These are phyloP conservation scores for Cyberlindnera japonica DNA, from an alignment of 805 yeast species.

Conservation along the genomic window DNA sequence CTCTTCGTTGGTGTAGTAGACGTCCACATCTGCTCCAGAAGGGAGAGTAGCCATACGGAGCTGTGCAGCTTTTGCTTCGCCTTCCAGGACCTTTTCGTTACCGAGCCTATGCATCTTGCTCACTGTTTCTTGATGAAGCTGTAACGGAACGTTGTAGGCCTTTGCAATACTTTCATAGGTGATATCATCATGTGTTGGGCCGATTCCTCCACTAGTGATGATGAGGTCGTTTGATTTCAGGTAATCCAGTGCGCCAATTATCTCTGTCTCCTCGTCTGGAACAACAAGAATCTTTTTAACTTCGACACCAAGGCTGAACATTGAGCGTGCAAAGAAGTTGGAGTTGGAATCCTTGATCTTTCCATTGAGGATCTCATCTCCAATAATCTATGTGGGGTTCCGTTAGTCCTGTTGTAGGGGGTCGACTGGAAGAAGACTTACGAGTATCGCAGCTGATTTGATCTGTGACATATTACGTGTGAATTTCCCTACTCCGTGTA, in stretches of 20 bases:
- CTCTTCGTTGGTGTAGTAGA: slow-evolving; percentile 44
- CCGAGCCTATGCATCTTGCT: slow-evolving; percentile 53
- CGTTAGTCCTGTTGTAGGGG: slow-evolving; percentile 3
- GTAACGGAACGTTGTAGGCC: slow-evolving; percentile 50
- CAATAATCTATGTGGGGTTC: slow-evolving; percentile 42
- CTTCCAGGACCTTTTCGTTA: slow-evolving; percentile 34
- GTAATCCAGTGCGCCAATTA: slow-evolving; percentile 45
- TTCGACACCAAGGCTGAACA: slow-evolving; percentile 66
- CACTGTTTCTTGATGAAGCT: slow-evolving; percentile 54
- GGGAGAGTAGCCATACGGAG: slow-evolving; percentile 83
- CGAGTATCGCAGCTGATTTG: slow-evolving; percentile 15
- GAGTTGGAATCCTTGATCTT: slow-evolving; percentile 81
- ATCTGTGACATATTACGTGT: slow-evolving; percentile 9
- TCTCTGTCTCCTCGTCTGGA: slow-evolving; percentile 72
- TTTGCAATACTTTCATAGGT: slow-evolving; percentile 74
- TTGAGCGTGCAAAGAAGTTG: slow-evolving; percentile 60
- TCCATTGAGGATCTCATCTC: slow-evolving; percentile 86
- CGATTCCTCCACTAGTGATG: slow-evolving; percentile 50
- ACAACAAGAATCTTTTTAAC: slow-evolving; percentile 65
- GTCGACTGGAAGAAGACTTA: slow-evolving; percentile 2
- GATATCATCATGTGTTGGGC: slow-evolving; percentile 89
- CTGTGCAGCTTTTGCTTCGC: slow-evolving; percentile 54
- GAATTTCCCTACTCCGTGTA: too few relatives aligned
- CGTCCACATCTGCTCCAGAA: slow-evolving; percentile 35
- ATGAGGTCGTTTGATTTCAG: slow-evolving; percentile 58